Percentiles rank a stretch among this genome's conserved stretches.
Evolutionary conservation across 2,329 filamentous ascomycete species (phyloP).

Genomic region (Xylariaceae sp.): DNA sequence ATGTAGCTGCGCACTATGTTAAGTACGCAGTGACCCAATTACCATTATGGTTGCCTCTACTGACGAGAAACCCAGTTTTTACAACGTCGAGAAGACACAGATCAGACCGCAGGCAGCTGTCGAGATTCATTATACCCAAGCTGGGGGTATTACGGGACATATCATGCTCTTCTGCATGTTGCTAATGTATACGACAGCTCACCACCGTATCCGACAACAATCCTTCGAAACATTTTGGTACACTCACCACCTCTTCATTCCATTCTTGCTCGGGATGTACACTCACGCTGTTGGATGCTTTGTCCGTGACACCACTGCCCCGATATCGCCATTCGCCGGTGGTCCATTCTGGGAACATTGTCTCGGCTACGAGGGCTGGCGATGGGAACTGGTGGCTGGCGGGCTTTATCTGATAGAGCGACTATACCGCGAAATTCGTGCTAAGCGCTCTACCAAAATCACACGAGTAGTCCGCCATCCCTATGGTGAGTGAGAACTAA

Average conservation of each 20-base stretch:
- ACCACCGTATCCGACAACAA: constrained; percentile 89
- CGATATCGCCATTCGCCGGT: constrained; percentile 80
- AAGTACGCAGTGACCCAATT: constrained; percentile 57
- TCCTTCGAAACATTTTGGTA: constrained; percentile 99
- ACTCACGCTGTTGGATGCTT: constrained; percentile 96
- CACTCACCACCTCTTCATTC: constrained; percentile 96
- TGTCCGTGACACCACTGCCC: constrained; percentile 72
- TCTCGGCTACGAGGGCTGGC: constrained; percentile 92
- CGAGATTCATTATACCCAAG: constrained; percentile 85
- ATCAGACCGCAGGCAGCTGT: constrained; percentile 76
- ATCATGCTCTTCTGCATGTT: constrained; percentile 99
- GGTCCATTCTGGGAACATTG: constrained; percentile 84
- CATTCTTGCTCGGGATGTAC: constrained; percentile 89
- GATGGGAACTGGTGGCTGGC: constrained; percentile 89
- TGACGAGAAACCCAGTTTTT: constrained; percentile 63
- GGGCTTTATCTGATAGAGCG: constrained; percentile 83
- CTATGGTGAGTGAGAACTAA: constrained; percentile 60
- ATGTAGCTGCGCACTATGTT: constrained; percentile 82
- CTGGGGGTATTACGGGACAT: constrained; percentile 91
- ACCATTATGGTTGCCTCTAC: neutral
- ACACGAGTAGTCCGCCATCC: constrained; percentile 93
- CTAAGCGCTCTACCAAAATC: constrained; percentile 79
- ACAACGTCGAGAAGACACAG: constrained; percentile 83
- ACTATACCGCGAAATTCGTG: constrained; percentile 84
- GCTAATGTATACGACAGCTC: constrained; percentile 94